These are phyloP conservation scores for Microcyclospora tardicrescens DNA, from an alignment of 2,329 filamentous ascomycete species.

Conservation along the genomic window DNA sequence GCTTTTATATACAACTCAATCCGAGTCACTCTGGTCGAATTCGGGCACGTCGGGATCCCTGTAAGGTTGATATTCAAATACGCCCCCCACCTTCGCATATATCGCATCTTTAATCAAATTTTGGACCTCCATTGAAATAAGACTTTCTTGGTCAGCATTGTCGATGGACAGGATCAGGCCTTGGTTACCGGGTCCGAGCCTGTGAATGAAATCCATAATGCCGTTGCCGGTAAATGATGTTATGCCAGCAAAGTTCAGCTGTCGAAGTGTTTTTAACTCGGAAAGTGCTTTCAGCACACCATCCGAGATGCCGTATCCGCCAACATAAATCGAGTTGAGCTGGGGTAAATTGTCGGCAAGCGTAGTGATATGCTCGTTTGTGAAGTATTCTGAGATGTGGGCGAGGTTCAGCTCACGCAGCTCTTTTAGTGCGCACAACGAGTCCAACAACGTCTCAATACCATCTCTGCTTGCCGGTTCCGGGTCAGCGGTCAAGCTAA, in stretches of 20 bases:
- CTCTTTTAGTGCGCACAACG: slow-evolving; percentile 39
- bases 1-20: slow-evolving; percentile 18
- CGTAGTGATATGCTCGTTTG: slow-evolving; percentile 34
- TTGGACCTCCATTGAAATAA: slow-evolving; percentile 28
- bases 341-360: slow-evolving; percentile 34
- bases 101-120: slow-evolving; percentile 26
- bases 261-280: slow-evolving; percentile 36
- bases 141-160: slow-evolving; percentile 30
- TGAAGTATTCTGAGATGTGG: slow-evolving; percentile 40
- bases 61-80: slow-evolving; percentile 28
- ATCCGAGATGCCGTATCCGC: slow-evolving; percentile 41
- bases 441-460: slow-evolving; percentile 36
- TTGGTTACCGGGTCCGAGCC: slow-evolving; percentile 28
- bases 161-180: slow-evolving; percentile 32
- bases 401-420: slow-evolving; percentile 43
- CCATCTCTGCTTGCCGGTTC: slow-evolving; percentile 34
- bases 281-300: slow-evolving; percentile 34
- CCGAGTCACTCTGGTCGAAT: slow-evolving; percentile 31
- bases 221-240: slow-evolving; percentile 43
- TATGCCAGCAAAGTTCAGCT: slow-evolving; percentile 41
- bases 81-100: slow-evolving; percentile 28
- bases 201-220: slow-evolving; percentile 33
- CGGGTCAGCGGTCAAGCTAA: slow-evolving; percentile 36
- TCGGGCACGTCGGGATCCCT: slow-evolving; percentile 32
- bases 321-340: slow-evolving; percentile 45